phyloP scores from a whole-genome alignment of 495 filamentous ascomycete genomes.

The Hyaloscypha variabilis region DNA sequence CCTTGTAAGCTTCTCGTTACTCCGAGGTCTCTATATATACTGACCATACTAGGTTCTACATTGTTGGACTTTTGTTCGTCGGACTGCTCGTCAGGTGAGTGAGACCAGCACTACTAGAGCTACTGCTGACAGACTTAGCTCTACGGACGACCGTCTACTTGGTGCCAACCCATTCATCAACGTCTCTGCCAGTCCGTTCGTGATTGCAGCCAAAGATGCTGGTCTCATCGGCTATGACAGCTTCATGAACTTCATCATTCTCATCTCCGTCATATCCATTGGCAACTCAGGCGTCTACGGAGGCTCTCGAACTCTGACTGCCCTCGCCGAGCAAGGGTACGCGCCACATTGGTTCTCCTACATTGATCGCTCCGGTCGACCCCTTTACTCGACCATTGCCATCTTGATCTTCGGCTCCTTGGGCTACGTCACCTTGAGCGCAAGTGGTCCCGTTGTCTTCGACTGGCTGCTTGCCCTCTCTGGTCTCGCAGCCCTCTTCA shows the following conservation, averaged over 20 bases:
- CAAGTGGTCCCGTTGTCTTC: conserved; percentile 52
- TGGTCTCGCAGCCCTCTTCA: conserved; percentile 58
- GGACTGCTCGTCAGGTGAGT: conserved; percentile 64
- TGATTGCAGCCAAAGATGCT: conserved; percentile 68
- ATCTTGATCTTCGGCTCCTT: conserved; percentile 53
- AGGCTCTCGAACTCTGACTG: conserved; percentile 69
- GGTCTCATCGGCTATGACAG: conserved; percentile 66
- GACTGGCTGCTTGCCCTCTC: conserved; percentile 61
- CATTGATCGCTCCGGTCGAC: conserved; percentile 60
- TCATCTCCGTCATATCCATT: conserved; percentile 68
- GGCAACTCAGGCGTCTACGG: conserved; percentile 69
- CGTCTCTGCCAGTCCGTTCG: conserved; percentile 71
- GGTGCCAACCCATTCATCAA: conserved; percentile 45
- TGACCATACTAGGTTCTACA: conserved; percentile 63
- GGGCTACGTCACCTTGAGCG: conserved; percentile 51
- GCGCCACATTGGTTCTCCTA: conserved; percentile 61
- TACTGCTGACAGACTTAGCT: conserved; percentile 15
- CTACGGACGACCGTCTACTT: conserved; percentile 55
- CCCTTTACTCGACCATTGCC: conserved; percentile 49
- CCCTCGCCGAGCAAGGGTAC: conserved; percentile 59
- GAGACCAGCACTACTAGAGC: not conserved
- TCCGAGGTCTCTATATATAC: conserved; percentile 24
- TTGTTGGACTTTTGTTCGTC: conserved; percentile 72
- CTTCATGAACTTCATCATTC: conserved; percentile 76
- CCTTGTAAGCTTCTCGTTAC: conserved; percentile 32